These are phyloP conservation scores for Xylariaceae sp. DNA, from an alignment of 2,329 filamentous ascomycete species.

Conservation along the genomic window DNA sequence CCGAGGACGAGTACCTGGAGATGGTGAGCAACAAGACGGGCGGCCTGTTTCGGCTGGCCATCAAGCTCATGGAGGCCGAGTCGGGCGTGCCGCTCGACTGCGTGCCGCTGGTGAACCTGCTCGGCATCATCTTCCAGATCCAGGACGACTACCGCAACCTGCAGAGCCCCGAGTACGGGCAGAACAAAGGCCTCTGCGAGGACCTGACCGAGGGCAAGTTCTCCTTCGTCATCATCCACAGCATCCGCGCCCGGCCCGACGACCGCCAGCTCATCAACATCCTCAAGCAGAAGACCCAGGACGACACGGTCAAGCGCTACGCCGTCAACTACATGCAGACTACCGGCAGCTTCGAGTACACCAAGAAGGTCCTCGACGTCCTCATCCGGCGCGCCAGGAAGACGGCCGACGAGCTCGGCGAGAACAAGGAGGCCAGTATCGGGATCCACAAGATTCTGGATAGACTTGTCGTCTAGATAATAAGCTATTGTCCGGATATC, in stretches of 20 bases:
- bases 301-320: constrained; percentile 85
- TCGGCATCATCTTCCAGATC: constrained; percentile 86
- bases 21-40: constrained; percentile 93
- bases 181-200: constrained; percentile 91
- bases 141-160: constrained; percentile 93
- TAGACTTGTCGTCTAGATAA: constrained; percentile 49
- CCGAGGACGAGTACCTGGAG: constrained; percentile 85
- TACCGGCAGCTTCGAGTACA: constrained; percentile 87
- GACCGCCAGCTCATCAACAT: constrained; percentile 86
- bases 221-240: constrained; percentile 91
- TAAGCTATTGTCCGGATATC: no score
- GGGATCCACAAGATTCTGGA: constrained; percentile 64
- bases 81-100: constrained; percentile 56
- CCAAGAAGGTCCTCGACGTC: constrained; percentile 58
- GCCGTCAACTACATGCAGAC: constrained; percentile 86
- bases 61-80: constrained; percentile 85
- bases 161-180: constrained; percentile 64
- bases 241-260: constrained; percentile 69
- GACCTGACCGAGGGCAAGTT: constrained; percentile 97
- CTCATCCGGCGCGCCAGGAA: constrained; percentile 59
- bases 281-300: constrained; percentile 78
- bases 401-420: constrained; percentile 60
- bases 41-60: constrained; percentile 75
- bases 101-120: constrained; percentile 75
- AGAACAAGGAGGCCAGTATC: constrained; percentile 48